Percentiles rank a stretch among this genome's conserved stretches.
Conservation (phyloP, 257 asterid species). For the Rubia yunnanensis region DNA sequence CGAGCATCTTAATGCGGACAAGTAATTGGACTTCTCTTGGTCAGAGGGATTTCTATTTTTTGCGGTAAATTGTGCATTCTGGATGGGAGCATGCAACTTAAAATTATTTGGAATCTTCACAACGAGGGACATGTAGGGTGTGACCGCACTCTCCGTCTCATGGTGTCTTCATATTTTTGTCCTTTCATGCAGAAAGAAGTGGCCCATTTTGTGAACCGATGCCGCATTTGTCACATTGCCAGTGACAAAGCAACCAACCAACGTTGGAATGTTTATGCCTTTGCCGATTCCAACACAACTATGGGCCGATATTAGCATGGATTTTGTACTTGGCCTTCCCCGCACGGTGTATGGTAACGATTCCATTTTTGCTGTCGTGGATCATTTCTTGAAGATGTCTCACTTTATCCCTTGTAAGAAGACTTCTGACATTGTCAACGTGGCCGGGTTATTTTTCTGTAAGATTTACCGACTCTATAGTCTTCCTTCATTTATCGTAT, state of each 20-base stretch:
- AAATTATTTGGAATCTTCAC: not conserved
- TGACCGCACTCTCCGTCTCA: not conserved
- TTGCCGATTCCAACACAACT: not conserved
- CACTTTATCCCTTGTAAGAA: no score
- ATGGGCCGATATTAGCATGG: no score
- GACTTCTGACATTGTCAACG: not conserved
- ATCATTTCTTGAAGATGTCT: not conserved
- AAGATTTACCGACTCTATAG: not conserved
- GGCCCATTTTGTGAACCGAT: not conserved
- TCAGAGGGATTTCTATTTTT: no score
- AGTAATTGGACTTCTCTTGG: not conserved
- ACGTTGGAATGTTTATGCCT: no score
- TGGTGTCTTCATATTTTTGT: not conserved
- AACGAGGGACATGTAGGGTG: not conserved
- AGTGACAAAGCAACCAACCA: no score
- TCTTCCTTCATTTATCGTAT: not conserved
- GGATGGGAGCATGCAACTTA: no score
- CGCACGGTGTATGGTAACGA: not conserved
- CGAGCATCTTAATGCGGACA: no score
- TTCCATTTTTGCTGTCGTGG: not conserved
- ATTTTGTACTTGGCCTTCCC: not conserved
- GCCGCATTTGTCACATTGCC: not conserved
- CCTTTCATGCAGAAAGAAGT: not conserved
- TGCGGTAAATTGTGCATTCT: no score
- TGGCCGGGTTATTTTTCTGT: not conserved